Evolutionary conservation across 306 rosid genomes (phyloP).

Genomic region (Glycine latifolia): DNA sequence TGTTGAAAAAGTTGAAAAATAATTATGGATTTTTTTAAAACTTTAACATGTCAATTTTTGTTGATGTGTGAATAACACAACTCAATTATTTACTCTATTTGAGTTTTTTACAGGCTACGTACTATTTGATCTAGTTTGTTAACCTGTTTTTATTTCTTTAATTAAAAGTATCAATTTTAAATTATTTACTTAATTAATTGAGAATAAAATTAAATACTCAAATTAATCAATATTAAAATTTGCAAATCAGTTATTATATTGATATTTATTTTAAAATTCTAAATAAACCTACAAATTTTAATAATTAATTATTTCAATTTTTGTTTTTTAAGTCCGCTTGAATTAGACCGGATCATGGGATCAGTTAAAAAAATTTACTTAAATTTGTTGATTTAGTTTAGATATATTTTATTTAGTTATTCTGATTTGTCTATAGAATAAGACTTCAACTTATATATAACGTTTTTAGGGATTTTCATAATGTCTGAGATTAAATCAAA

Average conservation of each 20-base stretch:
- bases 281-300: not conserved
- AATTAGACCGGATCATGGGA: not conserved
- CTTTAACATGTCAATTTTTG: not conserved
- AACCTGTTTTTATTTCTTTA: not conserved
- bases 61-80: not conserved
- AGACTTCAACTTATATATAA: not conserved
- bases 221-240: too few relatives aligned
- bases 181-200: not conserved
- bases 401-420: not conserved
- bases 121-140: not conserved
- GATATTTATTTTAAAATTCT: not conserved
- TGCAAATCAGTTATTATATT: too few relatives aligned
- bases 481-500: not conserved
- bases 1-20: not conserved
- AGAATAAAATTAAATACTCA: too few relatives aligned
- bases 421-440: not conserved
- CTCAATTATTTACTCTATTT: not conserved
- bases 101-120: not conserved
- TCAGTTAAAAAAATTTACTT: not conserved
- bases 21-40: not conserved
- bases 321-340: not conserved
- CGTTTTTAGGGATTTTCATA: not conserved
- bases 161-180: not conserved
- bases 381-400: not conserved
- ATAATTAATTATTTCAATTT: not conserved